Conservation (phyloP, 495 filamentous ascomycete genomes). For the Aspergillus cristatus region DNA sequence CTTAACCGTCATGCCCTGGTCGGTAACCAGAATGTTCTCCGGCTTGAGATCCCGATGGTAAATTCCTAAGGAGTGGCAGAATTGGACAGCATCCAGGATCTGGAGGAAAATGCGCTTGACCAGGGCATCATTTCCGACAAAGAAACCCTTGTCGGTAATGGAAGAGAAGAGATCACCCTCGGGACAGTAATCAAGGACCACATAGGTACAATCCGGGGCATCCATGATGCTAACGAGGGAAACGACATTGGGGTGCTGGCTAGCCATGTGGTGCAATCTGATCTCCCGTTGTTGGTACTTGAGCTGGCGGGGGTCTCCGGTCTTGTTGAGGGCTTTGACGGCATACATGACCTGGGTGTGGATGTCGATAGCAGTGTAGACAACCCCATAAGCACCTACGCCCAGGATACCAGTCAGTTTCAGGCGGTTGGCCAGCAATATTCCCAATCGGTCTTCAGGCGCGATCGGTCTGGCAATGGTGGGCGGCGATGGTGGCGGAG, state of each 20-base stretch:
- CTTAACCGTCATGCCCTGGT: conserved; percentile 81
- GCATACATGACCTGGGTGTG: conserved; percentile 77
- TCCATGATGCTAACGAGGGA: conserved; percentile 93
- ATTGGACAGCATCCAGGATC: conserved; percentile 92
- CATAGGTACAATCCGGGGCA: conserved; percentile 85
- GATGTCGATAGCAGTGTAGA: conserved; percentile 87
- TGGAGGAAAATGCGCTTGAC: conserved; percentile 87
- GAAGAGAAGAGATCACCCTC: conserved; percentile 95
- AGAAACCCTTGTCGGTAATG: conserved; percentile 90
- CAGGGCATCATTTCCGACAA: conserved; percentile 84
- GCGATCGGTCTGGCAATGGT: conserved; percentile 39
- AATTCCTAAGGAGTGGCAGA: conserved; percentile 87
- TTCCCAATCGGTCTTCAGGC: conserved; percentile 82
- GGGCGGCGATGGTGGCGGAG: conserved; percentile 51
- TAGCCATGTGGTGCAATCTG: conserved; percentile 78
- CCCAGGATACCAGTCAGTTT: conserved; percentile 81
- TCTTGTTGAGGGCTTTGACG: conserved; percentile 94
- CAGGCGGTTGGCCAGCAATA: conserved; percentile 70
- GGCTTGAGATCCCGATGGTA: conserved; percentile 98
- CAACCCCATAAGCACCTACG: conserved; percentile 92
- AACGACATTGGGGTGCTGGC: conserved; percentile 85
- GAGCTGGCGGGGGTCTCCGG: conserved; percentile 74
- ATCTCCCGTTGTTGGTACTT: conserved; percentile 93
- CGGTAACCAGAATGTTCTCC: conserved; percentile 91
- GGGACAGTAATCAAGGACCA: conserved; percentile 94